These are phyloP conservation scores for Malus sieversii DNA, from an alignment of 306 rosid genomes.

Conservation along the genomic window DNA sequence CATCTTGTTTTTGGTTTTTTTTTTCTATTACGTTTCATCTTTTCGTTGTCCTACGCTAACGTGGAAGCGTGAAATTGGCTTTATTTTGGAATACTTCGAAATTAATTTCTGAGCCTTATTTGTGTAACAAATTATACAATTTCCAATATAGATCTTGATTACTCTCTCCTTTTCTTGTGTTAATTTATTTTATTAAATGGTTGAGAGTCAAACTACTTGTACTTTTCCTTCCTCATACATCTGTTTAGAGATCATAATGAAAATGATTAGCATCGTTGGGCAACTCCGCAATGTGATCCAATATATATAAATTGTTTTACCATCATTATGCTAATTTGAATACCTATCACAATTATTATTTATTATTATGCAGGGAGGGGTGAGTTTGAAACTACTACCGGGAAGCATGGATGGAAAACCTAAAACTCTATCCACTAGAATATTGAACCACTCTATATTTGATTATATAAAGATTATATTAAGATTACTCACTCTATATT, in stretches of 20 bases:
- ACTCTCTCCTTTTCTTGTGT: background rate
- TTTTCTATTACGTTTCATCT: background rate
- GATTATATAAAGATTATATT: no score
- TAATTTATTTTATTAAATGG: no score
- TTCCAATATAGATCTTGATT: background rate
- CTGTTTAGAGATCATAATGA: background rate
- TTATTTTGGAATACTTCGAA: background rate
- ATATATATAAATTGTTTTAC: no score
- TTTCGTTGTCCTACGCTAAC: background rate
- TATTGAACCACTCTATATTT: no score
- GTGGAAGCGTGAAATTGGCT: background rate
- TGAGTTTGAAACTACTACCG: no score
- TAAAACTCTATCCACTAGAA: no score
- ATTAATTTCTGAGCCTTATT: background rate
- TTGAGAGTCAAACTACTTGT: background rate
- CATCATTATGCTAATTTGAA: background rate
- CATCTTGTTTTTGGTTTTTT: background rate
- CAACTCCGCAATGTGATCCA: background rate
- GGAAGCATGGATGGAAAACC: no score
- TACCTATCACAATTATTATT: no score
- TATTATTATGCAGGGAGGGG: no score
- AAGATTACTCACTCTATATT: no score
- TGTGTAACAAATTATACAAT: background rate
- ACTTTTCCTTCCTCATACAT: background rate
- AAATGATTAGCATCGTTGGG: background rate